phyloP scores from a whole-genome alignment of 352 stramenopile genomes.

The Pythium rishiriense region DNA sequence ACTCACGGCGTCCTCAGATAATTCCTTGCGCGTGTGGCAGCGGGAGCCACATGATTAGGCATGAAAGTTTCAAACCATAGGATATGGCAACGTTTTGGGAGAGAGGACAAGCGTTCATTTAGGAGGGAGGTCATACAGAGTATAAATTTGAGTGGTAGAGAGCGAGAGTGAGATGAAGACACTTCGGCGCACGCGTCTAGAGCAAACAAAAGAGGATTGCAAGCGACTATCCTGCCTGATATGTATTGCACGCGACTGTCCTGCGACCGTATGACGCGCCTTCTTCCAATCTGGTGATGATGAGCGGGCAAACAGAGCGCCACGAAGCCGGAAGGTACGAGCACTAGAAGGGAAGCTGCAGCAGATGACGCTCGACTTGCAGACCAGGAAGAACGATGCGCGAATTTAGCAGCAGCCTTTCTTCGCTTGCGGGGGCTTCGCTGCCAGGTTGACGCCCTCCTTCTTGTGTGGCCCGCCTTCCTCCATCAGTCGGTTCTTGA shows the following conservation, averaged over 20 bases:
- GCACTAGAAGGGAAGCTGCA: slow-evolving; percentile 12
- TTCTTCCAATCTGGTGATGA: slow-evolving; percentile 6
- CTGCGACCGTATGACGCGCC: slow-evolving; percentile 7
- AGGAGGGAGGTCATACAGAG: slow-evolving; percentile 5
- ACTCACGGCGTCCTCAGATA: slow-evolving; percentile 63
- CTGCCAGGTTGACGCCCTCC: slow-evolving; percentile 77
- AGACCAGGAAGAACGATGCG: slow-evolving; percentile 4
- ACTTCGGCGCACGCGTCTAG: slow-evolving; percentile 28
- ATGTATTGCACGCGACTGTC: slow-evolving; percentile 9
- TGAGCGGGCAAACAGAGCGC: slow-evolving; percentile 6
- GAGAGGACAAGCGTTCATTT: not conserved
- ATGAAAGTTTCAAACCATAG: not conserved
- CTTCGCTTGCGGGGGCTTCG: slow-evolving; percentile 73
- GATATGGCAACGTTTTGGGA: not conserved
- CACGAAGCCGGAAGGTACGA: slow-evolving; percentile 4
- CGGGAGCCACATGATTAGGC: slow-evolving; percentile 21
- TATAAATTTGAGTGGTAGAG: slow-evolving; percentile 3
- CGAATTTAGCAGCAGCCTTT: slow-evolving; percentile 81
- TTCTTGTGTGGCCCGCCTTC: slow-evolving; percentile 87
- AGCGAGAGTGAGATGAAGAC: slow-evolving; percentile 14
- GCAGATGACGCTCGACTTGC: slow-evolving; percentile 4
- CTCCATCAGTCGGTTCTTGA: slow-evolving; percentile 90
- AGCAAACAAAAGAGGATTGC: slow-evolving; percentile 32
- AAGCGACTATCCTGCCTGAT: slow-evolving; percentile 24
- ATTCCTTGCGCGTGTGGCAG: slow-evolving; percentile 66